These are phyloP conservation scores for Monosporascus sp. DNA, from an alignment of 2,329 filamentous ascomycete genomes.

Conservation along the genomic window DNA sequence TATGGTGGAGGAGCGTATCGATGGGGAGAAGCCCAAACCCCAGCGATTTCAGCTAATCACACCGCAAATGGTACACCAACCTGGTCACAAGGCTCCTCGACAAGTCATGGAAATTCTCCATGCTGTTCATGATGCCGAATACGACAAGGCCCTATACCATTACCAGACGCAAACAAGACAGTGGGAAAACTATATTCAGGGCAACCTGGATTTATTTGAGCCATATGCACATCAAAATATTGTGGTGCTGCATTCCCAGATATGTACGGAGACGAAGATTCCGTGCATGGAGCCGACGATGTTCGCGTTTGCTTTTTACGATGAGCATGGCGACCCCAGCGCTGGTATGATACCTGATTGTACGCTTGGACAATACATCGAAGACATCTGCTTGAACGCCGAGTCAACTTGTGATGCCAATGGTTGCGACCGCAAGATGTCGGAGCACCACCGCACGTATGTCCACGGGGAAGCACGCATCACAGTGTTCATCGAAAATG, in stretches of 20 bases:
- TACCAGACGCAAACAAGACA: conserved; percentile 92
- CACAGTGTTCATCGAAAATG: conserved; percentile 79
- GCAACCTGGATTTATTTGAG: conserved; percentile 84
- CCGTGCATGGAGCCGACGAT: conserved; percentile 88
- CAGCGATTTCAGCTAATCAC: conserved; percentile 86
- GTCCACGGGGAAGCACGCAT: conserved; percentile 94
- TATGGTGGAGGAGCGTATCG: conserved; percentile 48
- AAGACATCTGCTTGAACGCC: conserved; percentile 75
- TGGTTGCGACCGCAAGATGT: conserved; percentile 82
- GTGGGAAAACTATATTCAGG: conserved; percentile 92
- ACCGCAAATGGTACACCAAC: conserved; percentile 89
- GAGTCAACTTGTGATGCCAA: conserved; percentile 74
- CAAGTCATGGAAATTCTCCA: conserved; percentile 92
- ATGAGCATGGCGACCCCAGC: conserved; percentile 67
- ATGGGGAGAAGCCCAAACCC: conserved; percentile 56
- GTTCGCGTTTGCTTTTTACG: conserved; percentile 89
- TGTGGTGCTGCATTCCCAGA: conserved; percentile 86
- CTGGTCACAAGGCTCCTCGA: conserved; percentile 71
- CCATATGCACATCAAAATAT: conserved; percentile 96
- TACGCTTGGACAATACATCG: conserved; percentile 90
- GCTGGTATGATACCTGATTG: conserved; percentile 75
- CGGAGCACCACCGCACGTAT: conserved; percentile 91
- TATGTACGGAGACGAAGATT: conserved; percentile 89
- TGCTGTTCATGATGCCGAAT: conserved; percentile 93
- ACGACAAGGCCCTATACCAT: conserved; percentile 88